These are phyloP conservation scores for Pterocarpus macrocarpus DNA, from an alignment of 306 rosid genomes.

Conservation along the genomic window DNA sequence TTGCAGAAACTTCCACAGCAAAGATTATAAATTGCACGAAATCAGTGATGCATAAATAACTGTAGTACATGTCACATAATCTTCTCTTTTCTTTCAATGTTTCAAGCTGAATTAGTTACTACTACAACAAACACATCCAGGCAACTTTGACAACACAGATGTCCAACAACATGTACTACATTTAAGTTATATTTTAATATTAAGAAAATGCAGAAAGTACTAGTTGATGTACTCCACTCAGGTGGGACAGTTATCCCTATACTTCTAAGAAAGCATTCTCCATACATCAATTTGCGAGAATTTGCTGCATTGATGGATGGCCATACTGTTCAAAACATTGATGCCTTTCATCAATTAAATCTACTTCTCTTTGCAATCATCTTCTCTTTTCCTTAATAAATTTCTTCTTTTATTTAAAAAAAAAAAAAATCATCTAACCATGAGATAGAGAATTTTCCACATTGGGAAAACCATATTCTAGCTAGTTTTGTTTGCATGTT, in stretches of 20 bases:
- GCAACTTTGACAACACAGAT: slow-evolving; percentile 11
- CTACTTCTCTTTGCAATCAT: neutral
- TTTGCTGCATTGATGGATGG: neutral
- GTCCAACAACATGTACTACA: neutral
- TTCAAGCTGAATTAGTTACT: too few relatives aligned
- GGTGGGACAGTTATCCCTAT: too few relatives aligned
- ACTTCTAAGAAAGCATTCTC: neutral
- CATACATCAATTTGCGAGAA: neutral
- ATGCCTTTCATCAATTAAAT: neutral
- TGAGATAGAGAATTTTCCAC: slow-evolving; percentile 7
- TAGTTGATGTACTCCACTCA: neutral
- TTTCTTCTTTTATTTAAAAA: neutral
- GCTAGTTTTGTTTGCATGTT: slow-evolving; percentile 5
- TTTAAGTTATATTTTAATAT: neutral
- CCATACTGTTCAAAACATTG: neutral
- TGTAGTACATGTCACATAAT: neutral
- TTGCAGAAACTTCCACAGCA: slow-evolving; percentile 22
- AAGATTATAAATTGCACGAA: slow-evolving; percentile 11
- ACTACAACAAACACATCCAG: too few relatives aligned
- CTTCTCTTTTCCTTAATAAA: neutral
- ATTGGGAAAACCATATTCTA: slow-evolving; percentile 25
- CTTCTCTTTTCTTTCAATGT: too few relatives aligned
- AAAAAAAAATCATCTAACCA: neutral
- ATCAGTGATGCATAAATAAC: slow-evolving; percentile 18
- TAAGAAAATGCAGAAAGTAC: slow-evolving; percentile 1